A percentile compares a stretch with the other conserved stretches of the same genome.
Evolutionary conservation across 2,329 filamentous ascomycete species (phyloP).

Genomic region (Geoglossum cookeanum): DNA sequence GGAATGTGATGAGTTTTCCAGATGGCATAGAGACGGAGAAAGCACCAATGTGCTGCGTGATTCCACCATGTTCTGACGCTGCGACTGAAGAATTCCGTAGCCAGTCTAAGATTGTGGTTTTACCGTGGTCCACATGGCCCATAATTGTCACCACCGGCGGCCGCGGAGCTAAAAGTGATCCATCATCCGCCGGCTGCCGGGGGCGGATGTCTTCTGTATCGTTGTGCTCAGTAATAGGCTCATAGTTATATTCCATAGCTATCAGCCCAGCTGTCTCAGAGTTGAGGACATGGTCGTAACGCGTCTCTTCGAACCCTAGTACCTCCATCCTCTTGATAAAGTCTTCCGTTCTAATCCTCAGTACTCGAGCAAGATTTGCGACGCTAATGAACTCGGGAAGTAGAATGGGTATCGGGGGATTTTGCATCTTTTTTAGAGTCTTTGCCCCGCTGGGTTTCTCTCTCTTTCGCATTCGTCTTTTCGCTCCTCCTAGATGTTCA

Average conservation of each 20-base stretch:
- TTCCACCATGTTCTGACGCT: conserved; percentile 82
- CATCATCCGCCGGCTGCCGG: conserved; percentile 48
- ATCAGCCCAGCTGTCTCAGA: conserved; percentile 80
- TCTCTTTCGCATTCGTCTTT: conserved; percentile 20
- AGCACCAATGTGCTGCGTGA: conserved; percentile 95
- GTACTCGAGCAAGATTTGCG: conserved; percentile 55
- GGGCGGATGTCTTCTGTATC: conserved; percentile 52
- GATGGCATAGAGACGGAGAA: conserved; percentile 79
- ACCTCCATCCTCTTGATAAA: conserved; percentile 63
- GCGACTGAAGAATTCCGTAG: conserved; percentile 83
- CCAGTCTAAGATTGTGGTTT: conserved; percentile 89
- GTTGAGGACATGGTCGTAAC: conserved; percentile 68
- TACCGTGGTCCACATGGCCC: conserved; percentile 97
- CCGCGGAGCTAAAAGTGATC: conserved; percentile 46
- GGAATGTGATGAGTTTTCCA: conserved; percentile 83
- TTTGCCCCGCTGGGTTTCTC: conserved; percentile 20
- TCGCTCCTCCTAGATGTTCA: conserved; percentile 18
- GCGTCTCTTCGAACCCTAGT: conserved; percentile 76
- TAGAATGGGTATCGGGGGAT: conserved; percentile 41
- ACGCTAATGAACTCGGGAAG: conserved; percentile 86
- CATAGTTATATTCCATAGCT: conserved; percentile 81
- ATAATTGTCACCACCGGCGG: conserved; percentile 97
- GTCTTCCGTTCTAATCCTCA: conserved; percentile 49
- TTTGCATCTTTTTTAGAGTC: conserved; percentile 22
- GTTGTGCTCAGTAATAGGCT: conserved; percentile 54